phyloP scores from a whole-genome alignment of 2,329 filamentous ascomycete species.

The Talaromyces amestolkiae region DNA sequence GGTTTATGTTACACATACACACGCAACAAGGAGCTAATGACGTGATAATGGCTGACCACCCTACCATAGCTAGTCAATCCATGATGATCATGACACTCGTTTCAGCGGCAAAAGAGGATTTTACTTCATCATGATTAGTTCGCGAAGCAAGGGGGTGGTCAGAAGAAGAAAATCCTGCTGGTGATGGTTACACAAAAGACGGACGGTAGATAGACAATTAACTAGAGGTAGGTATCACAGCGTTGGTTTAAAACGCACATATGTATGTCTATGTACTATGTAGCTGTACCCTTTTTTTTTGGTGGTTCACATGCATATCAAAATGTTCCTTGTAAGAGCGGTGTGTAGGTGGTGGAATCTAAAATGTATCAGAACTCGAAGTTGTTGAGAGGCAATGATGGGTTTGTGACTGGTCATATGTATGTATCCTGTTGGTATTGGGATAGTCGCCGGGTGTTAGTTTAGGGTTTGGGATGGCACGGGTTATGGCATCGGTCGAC shows the following conservation, averaged over 20 bases:
- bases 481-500: neutral
- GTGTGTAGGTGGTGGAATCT: neutral
- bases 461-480: conserved; percentile 1
- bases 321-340: conserved; percentile 9
- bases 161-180: neutral
- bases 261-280: conserved; percentile 1
- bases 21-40: neutral
- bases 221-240: neutral
- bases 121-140: conserved; percentile 4
- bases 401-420: conserved; percentile 4
- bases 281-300: neutral
- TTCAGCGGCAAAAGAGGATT: neutral
- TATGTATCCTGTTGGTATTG: neutral
- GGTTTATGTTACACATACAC: conserved; percentile 2
- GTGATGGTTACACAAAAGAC: conserved; percentile 13
- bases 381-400: neutral
- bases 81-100: conserved; percentile 8
- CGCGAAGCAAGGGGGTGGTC: conserved; percentile 9
- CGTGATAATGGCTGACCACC: neutral
- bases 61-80: neutral
- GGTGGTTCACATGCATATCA: neutral
- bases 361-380: neutral
- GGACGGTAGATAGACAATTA: neutral
- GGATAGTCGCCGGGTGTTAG: neutral
- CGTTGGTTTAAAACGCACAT: conserved; percentile 4